Conservation (phyloP, 1,284 basidiomycete species). For the Gymnopus androsaceus region DNA sequence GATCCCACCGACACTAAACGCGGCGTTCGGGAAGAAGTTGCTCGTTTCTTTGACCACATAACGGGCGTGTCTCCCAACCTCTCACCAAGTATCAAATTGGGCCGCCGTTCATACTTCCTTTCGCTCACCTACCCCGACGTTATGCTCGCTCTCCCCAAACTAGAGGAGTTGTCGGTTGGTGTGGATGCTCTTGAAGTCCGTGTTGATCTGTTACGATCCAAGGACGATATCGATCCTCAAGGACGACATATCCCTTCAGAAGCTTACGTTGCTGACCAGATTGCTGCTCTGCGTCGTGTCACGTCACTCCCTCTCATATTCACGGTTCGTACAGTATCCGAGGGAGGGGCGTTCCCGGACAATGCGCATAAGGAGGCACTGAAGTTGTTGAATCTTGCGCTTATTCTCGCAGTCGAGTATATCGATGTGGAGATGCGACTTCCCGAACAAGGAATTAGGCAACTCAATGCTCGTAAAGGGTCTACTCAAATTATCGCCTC, state of each 20-base stretch:
- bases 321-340: constrained; percentile 85
- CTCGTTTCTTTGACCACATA: constrained; percentile 88
- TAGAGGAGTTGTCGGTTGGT: constrained; percentile 80
- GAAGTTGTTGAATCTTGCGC: constrained; percentile 77
- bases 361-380: constrained; percentile 73
- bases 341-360: constrained; percentile 93
- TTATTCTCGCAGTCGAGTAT: constrained; percentile 89
- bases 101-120: constrained; percentile 84
- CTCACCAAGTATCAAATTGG: constrained; percentile 56
- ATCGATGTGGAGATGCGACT: constrained; percentile 89
- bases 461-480: constrained; percentile 68
- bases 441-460: constrained; percentile 62
- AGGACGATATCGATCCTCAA: constrained; percentile 43
- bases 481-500: constrained; percentile 85
- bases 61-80: constrained; percentile 75
- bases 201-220: constrained; percentile 82
- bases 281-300: constrained; percentile 77
- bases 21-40: constrained; percentile 43
- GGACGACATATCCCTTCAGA: constrained; percentile 66
- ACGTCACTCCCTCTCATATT: constrained; percentile 89
- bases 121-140: constrained; percentile 92
- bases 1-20: constrained; percentile 19
- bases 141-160: constrained; percentile 65
- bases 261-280: constrained; percentile 80
- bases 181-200: constrained; percentile 93